Evolutionary conservation across 495 filamentous ascomycete species (phyloP), one percentile per base, ranked within the genome.

Genomic region (Paragyromitra xinjiangensis): DNA sequence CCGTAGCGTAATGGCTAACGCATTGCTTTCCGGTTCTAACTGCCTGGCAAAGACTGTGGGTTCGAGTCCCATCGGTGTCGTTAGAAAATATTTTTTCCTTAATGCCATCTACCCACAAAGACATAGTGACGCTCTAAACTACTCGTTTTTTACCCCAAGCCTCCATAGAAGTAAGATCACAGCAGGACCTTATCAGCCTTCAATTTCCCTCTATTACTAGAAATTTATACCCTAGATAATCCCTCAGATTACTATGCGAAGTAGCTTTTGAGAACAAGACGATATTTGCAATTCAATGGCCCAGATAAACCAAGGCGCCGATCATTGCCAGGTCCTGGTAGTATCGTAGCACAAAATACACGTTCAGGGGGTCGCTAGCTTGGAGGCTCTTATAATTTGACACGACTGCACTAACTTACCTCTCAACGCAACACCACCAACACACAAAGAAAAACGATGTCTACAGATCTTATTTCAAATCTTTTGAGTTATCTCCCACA

Each of bases 401-500:
- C 68, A 71, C 68, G 44, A 50, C 55, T 44, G 12, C 63, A 42
- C 42, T 37, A 39, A 59, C n/a, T 24, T 39, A 34, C 11, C 44
- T 19, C 24, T 40, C 53, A 42, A 67, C 42, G n/a, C 71, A 71
- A 44, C 59, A 51, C 66, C 59, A 64, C 66, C 59, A 64, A 16
- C 40, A 40, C 39, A 9, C 62, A 72, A 58, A 22, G 40, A 59
- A 44, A 62, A 6, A 42, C 55, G 40, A 66, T 61, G 51, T 74
- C 72, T 55, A 14, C 76, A 19, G 66, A 75, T 34, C 45, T 77
- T 9, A 61, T 83, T 53, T 69, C 72, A 22, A 34, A 69, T 34
- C 72, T 85, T 48, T 26, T 67, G 16, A 68, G 79, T 48, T 84
- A 80, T 72, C 86, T 90, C 3, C 89, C 89, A 19, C 87, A 87